Evolutionary conservation across 345 rosid genomes (phyloP).

Genomic region (Salix dunnii): DNA sequence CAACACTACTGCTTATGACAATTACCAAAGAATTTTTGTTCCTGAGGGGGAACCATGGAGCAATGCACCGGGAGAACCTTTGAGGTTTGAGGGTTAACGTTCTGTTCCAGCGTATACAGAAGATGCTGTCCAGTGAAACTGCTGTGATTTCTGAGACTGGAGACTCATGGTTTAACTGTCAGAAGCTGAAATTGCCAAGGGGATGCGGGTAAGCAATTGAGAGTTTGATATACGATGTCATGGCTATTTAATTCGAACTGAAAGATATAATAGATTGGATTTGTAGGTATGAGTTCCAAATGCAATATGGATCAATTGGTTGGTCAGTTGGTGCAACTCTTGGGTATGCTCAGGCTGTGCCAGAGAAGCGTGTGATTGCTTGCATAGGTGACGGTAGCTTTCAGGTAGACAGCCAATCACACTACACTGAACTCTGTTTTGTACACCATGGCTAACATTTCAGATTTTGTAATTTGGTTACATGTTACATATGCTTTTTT

Average conservation of each 20-base stretch:
- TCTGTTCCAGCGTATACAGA: conserved; percentile 66
- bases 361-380: conserved; percentile 69
- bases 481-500: not conserved
- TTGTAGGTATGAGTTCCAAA: conserved; percentile 74
- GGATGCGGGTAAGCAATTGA: conserved; percentile 61
- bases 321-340: conserved; percentile 88
- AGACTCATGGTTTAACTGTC: conserved; percentile 88
- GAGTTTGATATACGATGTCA: not conserved
- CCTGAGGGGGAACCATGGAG: conserved; percentile 58
- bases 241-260: not conserved
- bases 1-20: conserved; percentile 60
- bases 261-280: not conserved
- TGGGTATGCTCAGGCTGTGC: conserved; percentile 77
- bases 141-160: conserved; percentile 87
- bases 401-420: conserved; percentile 42
- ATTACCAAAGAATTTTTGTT: conserved; percentile 68
- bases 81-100: conserved; percentile 77
- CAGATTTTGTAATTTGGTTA: not conserved
- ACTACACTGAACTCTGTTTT: not conserved
- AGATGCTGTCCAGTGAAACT: conserved; percentile 59
- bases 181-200: conserved; percentile 63
- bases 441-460: not conserved
- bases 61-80: conserved; percentile 48
- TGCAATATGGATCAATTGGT: conserved; percentile 88
- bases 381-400: conserved; percentile 87